Conservation (phyloP, 306 rosid genomes). For the Ochetophila trinervis region DNA sequence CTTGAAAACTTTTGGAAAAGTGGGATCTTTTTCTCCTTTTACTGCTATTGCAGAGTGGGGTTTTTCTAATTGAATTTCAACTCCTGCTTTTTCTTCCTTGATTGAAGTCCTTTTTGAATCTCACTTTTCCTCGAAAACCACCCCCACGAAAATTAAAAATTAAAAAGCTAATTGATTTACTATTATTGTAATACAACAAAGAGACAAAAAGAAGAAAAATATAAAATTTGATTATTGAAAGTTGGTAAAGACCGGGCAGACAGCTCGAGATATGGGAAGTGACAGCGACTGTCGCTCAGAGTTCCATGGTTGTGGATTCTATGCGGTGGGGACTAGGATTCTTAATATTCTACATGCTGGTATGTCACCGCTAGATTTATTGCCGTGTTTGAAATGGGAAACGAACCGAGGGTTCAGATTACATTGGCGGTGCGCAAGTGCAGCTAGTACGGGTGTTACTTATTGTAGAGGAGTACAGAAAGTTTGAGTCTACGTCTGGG, state of each 20-base stretch:
- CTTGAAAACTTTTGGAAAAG: slow-evolving; percentile 29
- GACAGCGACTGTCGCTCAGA: slow-evolving; percentile 55
- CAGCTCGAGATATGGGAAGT: slow-evolving; percentile 68
- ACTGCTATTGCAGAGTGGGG: background rate
- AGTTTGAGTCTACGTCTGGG: slow-evolving; percentile 16
- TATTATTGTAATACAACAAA: background rate
- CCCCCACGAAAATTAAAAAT: background rate
- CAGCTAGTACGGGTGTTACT: background rate
- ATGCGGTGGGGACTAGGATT: slow-evolving; percentile 14
- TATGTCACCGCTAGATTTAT: slow-evolving; percentile 8
- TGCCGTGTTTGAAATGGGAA: background rate
- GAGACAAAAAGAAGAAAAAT: slow-evolving; percentile 10
- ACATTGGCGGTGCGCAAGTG: background rate
- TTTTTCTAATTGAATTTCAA: slow-evolving; percentile 7
- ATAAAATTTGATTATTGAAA: background rate
- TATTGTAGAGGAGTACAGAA: background rate
- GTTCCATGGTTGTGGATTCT: slow-evolving; percentile 3
- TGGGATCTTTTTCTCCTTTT: slow-evolving; percentile 8
- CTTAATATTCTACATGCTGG: no score
- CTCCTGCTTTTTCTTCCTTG: background rate
- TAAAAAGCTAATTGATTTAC: background rate
- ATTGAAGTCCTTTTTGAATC: background rate
- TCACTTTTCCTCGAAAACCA: slow-evolving; percentile 30
- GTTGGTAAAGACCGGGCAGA: slow-evolving; percentile 40
- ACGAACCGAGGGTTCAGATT: background rate